These are phyloP conservation scores for Blastobotrys raffinosifermentans DNA, from an alignment of 1,139 yeast genomes.

Conservation along the genomic window DNA sequence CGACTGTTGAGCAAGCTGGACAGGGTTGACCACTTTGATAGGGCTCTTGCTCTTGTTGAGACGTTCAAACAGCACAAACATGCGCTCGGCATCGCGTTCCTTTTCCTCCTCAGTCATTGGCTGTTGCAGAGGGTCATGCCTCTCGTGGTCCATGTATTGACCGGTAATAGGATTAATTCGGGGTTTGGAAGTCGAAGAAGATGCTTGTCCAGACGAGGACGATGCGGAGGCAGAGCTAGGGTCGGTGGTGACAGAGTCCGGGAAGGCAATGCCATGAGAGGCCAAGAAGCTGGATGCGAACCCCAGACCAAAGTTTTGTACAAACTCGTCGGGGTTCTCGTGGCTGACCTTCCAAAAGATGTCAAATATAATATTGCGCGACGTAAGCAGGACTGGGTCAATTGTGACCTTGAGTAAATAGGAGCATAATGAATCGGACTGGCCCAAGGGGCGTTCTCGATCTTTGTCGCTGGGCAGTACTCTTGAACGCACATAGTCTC, in stretches of 20 bases:
- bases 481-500: slow-evolving; percentile 4
- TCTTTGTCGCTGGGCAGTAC: slow-evolving; percentile 19
- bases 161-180: slow-evolving; percentile 30
- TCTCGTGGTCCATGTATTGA: slow-evolving; percentile 16
- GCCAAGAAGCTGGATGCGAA: slow-evolving; percentile 27
- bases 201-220: slow-evolving; percentile 2
- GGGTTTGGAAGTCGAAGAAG: slow-evolving; percentile 2
- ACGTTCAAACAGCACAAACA: slow-evolving; percentile 45
- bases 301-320: slow-evolving; percentile 29
- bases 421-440: slow-evolving; percentile 17
- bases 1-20: slow-evolving; percentile 23
- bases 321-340: slow-evolving; percentile 19
- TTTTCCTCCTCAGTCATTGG: slow-evolving; percentile 47
- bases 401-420: slow-evolving; percentile 15
- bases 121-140: slow-evolving; percentile 6
- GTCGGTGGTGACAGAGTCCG: slow-evolving; percentile 13
- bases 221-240: neutral
- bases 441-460: slow-evolving; percentile 17
- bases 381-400: slow-evolving; percentile 15
- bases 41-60: slow-evolving; percentile 42
- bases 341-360: slow-evolving; percentile 20
- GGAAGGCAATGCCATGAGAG: slow-evolving; percentile 21
- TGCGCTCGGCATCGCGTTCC: slow-evolving; percentile 47
- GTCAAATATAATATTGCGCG: slow-evolving; percentile 19
- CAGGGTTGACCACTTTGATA: slow-evolving; percentile 40